Conservation (phyloP, 2,329 filamentous ascomycete species). For the Penicillium sp. region DNA sequence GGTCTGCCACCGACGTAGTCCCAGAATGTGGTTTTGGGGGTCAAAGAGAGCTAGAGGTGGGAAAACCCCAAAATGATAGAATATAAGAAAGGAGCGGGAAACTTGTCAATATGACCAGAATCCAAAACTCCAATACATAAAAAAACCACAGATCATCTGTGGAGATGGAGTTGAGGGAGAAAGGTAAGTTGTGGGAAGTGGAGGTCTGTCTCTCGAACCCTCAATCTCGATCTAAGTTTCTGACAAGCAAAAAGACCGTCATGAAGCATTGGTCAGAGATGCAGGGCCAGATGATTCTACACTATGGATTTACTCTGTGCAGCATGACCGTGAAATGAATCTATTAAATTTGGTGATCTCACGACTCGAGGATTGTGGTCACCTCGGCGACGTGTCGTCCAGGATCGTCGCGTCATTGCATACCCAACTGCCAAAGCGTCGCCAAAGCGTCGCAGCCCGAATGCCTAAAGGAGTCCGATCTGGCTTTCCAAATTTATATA, state of each 20-base stretch:
- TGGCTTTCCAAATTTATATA: neutral
- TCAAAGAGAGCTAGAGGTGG: neutral
- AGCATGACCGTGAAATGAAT: neutral
- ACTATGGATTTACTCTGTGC: neutral
- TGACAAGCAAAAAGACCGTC: slow-evolving; percentile 1
- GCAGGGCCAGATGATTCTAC: neutral
- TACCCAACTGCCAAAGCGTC: slow-evolving; percentile 18
- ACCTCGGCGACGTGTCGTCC: slow-evolving; percentile 15
- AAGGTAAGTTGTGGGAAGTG: slow-evolving; percentile 1
- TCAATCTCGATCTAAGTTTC: neutral
- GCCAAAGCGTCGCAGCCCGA: slow-evolving; percentile 4
- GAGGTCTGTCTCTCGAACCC: neutral
- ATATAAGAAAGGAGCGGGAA: neutral
- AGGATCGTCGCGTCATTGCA: slow-evolving; percentile 22
- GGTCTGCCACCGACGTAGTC: neutral
- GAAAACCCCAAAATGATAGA: neutral
- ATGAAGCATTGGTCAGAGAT: neutral
- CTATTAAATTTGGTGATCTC: slow-evolving; percentile 4
- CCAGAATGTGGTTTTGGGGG: neutral
- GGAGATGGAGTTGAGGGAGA: neutral
- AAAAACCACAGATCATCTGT: neutral
- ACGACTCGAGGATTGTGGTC: slow-evolving; percentile 17
- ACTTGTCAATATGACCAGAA: neutral
- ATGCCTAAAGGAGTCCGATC: neutral
- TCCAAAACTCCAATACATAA: neutral